Percentiles rank a stretch among this genome's conserved stretches.
Evolutionary conservation across 345 rosid genomes (phyloP).

Genomic region (Hibiscus trionum): DNA sequence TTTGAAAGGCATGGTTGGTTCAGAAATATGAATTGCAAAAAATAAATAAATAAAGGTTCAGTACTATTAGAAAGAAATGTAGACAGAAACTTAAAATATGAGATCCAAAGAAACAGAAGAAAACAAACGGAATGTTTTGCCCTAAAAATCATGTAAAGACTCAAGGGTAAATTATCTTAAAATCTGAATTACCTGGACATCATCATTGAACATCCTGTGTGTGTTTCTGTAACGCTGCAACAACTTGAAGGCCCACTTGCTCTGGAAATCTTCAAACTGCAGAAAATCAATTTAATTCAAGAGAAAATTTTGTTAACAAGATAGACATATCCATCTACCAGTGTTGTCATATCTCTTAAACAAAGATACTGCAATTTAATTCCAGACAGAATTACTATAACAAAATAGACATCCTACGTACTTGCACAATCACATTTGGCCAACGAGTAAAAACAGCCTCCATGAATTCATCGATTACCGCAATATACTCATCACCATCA

Average conservation of each 20-base stretch:
- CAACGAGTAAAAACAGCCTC: slow-evolving; percentile 97
- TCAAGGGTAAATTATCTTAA: background rate
- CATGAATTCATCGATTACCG: slow-evolving; percentile 89
- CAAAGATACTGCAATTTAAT: background rate
- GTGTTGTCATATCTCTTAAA: slow-evolving; percentile 4
- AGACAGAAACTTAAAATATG: background rate
- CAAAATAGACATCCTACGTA: slow-evolving; percentile 17
- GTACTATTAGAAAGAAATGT: background rate
- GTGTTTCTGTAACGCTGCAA: slow-evolving; percentile 78
- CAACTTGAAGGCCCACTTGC: slow-evolving; percentile 99
- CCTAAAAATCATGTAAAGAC: background rate
- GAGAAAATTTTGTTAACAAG: slow-evolving; percentile 1
- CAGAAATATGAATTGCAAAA: background rate
- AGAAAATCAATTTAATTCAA: slow-evolving; percentile 15
- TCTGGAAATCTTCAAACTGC: slow-evolving; percentile 99
- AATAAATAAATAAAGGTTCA: background rate
- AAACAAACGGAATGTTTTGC: background rate
- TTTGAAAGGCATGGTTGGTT: background rate
- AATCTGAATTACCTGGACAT: slow-evolving; percentile 74
- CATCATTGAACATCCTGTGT: slow-evolving; percentile 95
- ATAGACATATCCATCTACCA: background rate
- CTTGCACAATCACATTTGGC: slow-evolving; percentile 99
- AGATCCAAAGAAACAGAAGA: slow-evolving; percentile 1
- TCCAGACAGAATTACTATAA: background rate
- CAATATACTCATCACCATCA: slow-evolving; percentile 70